Conservation (phyloP, 2,329 filamentous ascomycete genomes). For the Cercospora zeae-maydis region DNA sequence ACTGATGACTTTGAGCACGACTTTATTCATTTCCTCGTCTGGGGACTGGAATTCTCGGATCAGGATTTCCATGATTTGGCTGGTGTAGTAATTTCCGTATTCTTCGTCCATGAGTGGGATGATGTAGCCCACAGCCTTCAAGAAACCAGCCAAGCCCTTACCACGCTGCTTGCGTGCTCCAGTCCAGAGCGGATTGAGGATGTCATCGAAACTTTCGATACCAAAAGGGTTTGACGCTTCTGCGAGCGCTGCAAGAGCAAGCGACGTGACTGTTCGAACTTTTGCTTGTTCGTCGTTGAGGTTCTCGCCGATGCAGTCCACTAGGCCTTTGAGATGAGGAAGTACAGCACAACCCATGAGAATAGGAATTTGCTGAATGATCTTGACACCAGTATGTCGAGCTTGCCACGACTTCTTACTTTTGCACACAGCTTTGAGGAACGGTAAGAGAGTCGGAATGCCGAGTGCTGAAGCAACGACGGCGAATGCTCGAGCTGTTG, state of each 20-base stretch:
- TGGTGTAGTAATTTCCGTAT: slow-evolving; percentile 98
- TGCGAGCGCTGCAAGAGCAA: slow-evolving; percentile 90
- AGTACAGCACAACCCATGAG: slow-evolving; percentile 97
- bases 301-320: slow-evolving; percentile 94
- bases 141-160: slow-evolving; percentile 89
- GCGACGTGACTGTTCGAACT: slow-evolving; percentile 89
- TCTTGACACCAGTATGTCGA: slow-evolving; percentile 96
- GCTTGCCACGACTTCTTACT: slow-evolving; percentile 99
- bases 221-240: slow-evolving; percentile 97
- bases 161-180: slow-evolving; percentile 93
- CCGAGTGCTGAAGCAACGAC: slow-evolving; percentile 95
- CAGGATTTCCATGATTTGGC: slow-evolving; percentile 97
- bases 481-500: slow-evolving; percentile 92
- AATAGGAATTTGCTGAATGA: slow-evolving; percentile 97
- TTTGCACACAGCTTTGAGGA: slow-evolving; percentile 89
- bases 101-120: slow-evolving; percentile 99
- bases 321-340: slow-evolving; percentile 89
- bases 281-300: slow-evolving; percentile 97
- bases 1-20: slow-evolving; percentile 93
- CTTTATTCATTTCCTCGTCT: slow-evolving; percentile 99
- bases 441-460: slow-evolving; percentile 90
- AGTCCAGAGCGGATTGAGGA: slow-evolving; percentile 94
- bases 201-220: slow-evolving; percentile 98
- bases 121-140: slow-evolving; percentile 97
- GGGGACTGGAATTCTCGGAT: slow-evolving; percentile 93